Percentiles rank a stretch among this genome's conserved stretches.
Conservation (phyloP, 2,329 filamentous ascomycete genomes). For the Ophiostoma sp. region DNA sequence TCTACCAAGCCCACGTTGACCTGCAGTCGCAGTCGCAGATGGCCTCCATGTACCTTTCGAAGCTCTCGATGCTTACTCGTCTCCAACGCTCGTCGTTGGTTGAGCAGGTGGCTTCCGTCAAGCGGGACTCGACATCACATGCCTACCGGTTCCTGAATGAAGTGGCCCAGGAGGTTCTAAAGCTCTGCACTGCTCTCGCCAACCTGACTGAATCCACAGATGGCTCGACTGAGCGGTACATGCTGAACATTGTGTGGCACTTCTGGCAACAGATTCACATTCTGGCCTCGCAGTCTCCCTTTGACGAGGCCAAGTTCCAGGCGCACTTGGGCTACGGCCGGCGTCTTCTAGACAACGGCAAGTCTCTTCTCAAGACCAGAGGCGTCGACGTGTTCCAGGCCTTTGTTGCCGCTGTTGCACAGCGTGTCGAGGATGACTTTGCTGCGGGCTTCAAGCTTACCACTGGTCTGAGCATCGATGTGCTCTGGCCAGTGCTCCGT, state of each 20-base stretch:
- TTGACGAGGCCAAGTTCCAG: constrained; percentile 60
- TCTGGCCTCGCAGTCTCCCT: constrained; percentile 41
- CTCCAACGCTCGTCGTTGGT: constrained; percentile 56
- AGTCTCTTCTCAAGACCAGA: background rate
- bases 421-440: constrained; percentile 52
- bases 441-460: constrained; percentile 64
- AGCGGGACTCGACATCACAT: constrained; percentile 56
- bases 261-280: constrained; percentile 52
- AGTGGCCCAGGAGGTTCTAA: constrained; percentile 37
- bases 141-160: constrained; percentile 47
- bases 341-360: constrained; percentile 30
- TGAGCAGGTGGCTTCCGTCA: constrained; percentile 49
- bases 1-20: constrained; percentile 39
- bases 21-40: constrained; percentile 41
- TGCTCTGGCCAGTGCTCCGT: constrained; percentile 67
- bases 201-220: background rate
- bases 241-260: constrained; percentile 42
- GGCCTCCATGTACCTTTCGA: constrained; percentile 38
- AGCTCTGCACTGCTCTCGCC: constrained; percentile 12
- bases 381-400: constrained; percentile 26
- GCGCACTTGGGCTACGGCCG: constrained; percentile 53
- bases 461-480: constrained; percentile 74
- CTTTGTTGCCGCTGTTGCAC: constrained; percentile 39
- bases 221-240: constrained; percentile 22
- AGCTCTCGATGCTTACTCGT: constrained; percentile 51